Evolutionary conservation across 2,329 filamentous ascomycete species (phyloP).

Genomic region (Apiospora kogelbergensis): DNA sequence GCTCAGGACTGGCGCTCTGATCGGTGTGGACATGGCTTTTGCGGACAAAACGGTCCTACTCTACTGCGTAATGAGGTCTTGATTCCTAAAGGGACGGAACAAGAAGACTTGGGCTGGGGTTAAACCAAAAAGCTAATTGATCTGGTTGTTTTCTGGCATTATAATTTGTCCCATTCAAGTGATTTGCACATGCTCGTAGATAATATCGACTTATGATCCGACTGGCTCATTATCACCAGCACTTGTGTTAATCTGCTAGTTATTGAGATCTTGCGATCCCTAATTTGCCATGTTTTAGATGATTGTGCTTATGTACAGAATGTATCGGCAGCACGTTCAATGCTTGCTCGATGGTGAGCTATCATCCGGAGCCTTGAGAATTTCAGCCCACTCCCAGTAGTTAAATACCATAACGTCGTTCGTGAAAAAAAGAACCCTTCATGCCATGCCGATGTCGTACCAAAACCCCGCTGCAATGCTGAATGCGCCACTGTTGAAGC

Average conservation of each 20-base stretch:
- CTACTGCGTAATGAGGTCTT: background rate
- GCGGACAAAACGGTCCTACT: background rate
- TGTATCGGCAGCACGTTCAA: background rate
- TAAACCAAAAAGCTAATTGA: background rate
- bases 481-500: slow-evolving; percentile 12
- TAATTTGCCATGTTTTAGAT: background rate
- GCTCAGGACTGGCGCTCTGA: background rate
- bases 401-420: slow-evolving; percentile 5
- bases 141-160: background rate
- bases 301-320: background rate
- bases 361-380: background rate
- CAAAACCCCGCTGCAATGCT: slow-evolving; percentile 10
- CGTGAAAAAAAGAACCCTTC: background rate
- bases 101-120: background rate
- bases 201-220: too few species aligned
- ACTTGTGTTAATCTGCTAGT: background rate
- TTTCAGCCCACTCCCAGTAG: background rate
- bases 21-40: background rate
- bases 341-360: background rate
- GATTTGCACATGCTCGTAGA: background rate
- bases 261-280: background rate
- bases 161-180: background rate
- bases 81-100: background rate
- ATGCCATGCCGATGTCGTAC: background rate
- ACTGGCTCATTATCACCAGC: background rate